Evolutionary conservation across 371 early-diverging fungal genomes (phyloP), one percentile per base, ranked within the genome.

Genomic region (Haplosporangium sp.): DNA sequence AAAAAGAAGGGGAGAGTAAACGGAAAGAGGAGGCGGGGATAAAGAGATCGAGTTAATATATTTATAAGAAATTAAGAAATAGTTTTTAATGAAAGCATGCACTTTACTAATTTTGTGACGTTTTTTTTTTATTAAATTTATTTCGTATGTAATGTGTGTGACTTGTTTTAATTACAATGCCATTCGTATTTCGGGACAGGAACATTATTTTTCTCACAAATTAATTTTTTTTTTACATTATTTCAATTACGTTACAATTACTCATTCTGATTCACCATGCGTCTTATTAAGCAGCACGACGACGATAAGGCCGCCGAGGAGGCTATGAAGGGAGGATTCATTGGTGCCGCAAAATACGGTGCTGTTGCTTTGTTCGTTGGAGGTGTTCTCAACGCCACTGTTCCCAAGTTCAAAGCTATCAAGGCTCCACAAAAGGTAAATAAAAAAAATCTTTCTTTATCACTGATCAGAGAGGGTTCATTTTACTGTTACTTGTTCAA

Each of bases 281-380:
- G 79, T 79, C 71, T 79, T n/a, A 79, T 79, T 68, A 47, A 68
- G 52, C 60, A 79, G 59, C 67, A 60, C 55, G 63, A 57, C 35
- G 71, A 74, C 65, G 71, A 74, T 61, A 38, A 55, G 17, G 79
- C 79, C 27, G 79, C 79, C 50, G 64, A 74, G 10, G 79, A 66
- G 61, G 79, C 79, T 45, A 79, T 79, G 79, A 68, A 68, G 4
- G 79, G 79, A 55, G 79, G 79, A n/a, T 67, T 65, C 13, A 68
- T 79, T 38, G 79, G 79, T 7, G 74, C 74, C 47, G 1, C 74
- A 55, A 79, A 79, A 44, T 79, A 79, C 71, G 62, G 71, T 65
- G 68, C 74, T 35, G 79, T 79, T 34, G 79, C 74, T n/a, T 47
- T 70, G 50, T 79, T 79, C 61, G 71, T 44, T 35, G 79, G 79